Percentiles rank a stretch among this genome's conserved stretches.
phyloP scores from a whole-genome alignment of 208 protist species.

The Leishmania mexicana region DNA sequence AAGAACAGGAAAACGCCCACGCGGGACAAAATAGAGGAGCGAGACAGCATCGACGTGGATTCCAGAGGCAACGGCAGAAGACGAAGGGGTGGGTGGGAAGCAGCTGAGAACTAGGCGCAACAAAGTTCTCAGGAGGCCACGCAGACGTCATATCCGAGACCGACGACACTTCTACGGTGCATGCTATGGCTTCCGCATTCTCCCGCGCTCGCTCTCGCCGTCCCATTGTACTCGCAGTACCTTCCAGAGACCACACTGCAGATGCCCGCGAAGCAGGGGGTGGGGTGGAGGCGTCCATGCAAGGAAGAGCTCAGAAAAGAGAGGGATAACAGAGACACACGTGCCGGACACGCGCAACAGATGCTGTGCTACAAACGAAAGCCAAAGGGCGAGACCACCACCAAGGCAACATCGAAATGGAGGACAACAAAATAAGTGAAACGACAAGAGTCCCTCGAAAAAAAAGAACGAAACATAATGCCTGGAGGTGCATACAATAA shows the following conservation, averaged over 20 bases:
- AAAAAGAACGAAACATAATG: not conserved
- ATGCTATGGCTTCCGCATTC: not conserved
- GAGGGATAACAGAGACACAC: not conserved
- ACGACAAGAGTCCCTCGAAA: not conserved
- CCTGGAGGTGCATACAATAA: not conserved
- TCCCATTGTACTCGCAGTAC: not conserved
- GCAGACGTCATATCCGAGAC: no score
- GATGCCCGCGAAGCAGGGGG: no score
- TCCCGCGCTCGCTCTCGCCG: not conserved
- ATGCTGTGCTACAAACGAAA: not conserved
- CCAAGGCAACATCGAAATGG: not conserved
- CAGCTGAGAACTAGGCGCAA: no score
- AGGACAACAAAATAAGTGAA: not conserved
- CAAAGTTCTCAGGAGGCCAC: no score
- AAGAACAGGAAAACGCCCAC: not conserved
- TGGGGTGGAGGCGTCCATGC: not conserved
- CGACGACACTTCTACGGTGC: not conserved
- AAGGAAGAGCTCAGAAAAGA: not conserved
- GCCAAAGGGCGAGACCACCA: not conserved
- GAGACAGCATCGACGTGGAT: not conserved
- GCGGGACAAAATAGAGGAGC: not conserved
- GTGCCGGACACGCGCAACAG: no score
- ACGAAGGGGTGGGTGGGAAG: no score
- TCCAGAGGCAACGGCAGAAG: no score
- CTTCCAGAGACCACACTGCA: no score